Conservation (phyloP, 768 basidiomycete genomes). For the Lyophyllum atratum region DNA sequence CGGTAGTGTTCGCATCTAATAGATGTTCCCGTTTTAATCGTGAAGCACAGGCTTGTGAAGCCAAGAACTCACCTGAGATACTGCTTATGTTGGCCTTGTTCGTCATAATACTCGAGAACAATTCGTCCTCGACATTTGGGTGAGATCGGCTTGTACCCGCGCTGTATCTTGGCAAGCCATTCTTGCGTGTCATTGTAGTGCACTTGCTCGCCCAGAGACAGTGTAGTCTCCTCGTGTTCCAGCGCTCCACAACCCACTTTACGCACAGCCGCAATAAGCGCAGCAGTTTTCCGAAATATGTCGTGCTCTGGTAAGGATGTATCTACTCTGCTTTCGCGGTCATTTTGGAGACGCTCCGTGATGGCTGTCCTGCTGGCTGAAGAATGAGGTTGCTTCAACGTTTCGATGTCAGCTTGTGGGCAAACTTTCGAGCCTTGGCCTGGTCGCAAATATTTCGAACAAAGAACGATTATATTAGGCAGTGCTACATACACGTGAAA, state of each 20-base stretch:
- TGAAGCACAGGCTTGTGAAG: too few relatives aligned
- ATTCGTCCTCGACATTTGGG: not conserved
- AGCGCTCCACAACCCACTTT: not conserved
- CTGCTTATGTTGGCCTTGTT: not conserved
- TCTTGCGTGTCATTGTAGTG: too few relatives aligned
- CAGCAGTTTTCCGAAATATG: not conserved
- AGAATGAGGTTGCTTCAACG: not conserved
- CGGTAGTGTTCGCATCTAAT: not conserved
- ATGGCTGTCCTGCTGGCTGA: not conserved
- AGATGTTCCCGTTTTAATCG: not conserved
- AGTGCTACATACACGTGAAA: not conserved
- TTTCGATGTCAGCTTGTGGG: slow-evolving; percentile 7
- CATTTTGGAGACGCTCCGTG: not conserved
- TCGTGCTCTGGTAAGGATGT: not conserved
- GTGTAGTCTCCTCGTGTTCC: not conserved
- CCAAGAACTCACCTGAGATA: too few relatives aligned
- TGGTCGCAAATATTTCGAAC: not conserved
- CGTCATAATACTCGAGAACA: not conserved
- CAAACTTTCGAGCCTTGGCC: slow-evolving; percentile 22
- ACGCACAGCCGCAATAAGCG: not conserved
- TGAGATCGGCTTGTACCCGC: not conserved
- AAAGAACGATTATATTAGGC: not conserved
- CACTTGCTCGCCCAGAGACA: too few relatives aligned
- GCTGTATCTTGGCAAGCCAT: not conserved
- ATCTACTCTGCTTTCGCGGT: not conserved